Percentiles rank a stretch among this genome's conserved stretches.
These are phyloP conservation scores for Euryodendron excelsum DNA, from an alignment of 148 eudicot genomes.

Conservation along the genomic window DNA sequence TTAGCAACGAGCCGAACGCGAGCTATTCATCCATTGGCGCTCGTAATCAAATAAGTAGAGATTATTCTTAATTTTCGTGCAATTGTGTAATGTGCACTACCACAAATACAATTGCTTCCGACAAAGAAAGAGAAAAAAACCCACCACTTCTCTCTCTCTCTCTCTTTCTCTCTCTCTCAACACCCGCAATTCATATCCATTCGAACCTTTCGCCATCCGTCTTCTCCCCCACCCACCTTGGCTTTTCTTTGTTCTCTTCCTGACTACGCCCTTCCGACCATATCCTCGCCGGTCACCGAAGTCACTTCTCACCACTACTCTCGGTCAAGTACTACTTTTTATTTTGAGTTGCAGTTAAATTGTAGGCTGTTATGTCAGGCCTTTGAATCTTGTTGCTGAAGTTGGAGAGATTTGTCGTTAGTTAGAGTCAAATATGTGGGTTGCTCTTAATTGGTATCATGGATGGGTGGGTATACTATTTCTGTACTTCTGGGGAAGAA, in stretches of 20 bases:
- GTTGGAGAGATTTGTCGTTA: neutral
- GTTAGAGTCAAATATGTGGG: constrained; percentile 31
- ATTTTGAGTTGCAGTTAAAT: too few species aligned
- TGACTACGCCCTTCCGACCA: neutral
- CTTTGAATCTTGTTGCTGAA: neutral
- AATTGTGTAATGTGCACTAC: neutral
- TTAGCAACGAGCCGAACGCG: too few species aligned
- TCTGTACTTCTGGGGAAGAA: constrained; percentile 31
- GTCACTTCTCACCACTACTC: neutral
- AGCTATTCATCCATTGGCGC: too few species aligned
- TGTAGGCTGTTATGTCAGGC: too few species aligned
- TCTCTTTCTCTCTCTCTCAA: neutral
- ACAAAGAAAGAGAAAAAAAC: neutral
- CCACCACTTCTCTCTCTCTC: neutral
- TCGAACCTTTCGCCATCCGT: constrained; percentile 5
- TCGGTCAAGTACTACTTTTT: neutral
- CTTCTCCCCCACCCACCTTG: constrained; percentile 12
- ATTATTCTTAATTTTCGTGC: neutral
- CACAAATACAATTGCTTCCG: neutral
- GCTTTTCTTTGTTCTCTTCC: neutral
- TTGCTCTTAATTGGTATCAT: constrained; percentile 28
- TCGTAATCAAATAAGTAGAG: too few species aligned
- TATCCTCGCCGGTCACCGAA: neutral
- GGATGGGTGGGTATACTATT: constrained; percentile 29
- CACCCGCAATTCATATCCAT: constrained; percentile 1